Evolutionary conservation across 306 rosid species (phyloP), one percentile per base, ranked within the genome.

Genomic region (Quercus berberidifolia): DNA sequence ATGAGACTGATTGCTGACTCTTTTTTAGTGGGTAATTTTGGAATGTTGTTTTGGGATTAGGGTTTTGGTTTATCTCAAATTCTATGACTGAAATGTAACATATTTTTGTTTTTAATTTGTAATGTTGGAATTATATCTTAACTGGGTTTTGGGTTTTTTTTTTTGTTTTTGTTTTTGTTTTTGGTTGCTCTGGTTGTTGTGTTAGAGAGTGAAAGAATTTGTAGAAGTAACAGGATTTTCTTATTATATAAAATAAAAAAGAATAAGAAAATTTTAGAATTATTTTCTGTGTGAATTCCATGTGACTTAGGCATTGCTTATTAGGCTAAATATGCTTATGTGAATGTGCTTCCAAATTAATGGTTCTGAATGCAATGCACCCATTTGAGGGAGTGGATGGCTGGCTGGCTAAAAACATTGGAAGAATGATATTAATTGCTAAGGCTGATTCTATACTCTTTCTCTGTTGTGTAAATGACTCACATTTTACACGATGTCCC

Each of bases 31-130:
- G 6, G 23, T 70, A 58, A 63, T 35, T 2, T 28, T 30, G 35
- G 33, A 69, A 68, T 14, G 57, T 69, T 58, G 20, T 74, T 79
- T 52, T 26, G 75, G 69, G 55, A 77, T 75, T 81, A 35, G 77
- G 83, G 75, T 52, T 76, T 80, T 59, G 19, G 5, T 65, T 67
- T 30, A 46, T 80, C 46, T 69, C 21, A 23, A 49, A 71, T 62
- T 79, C 30, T 17, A n/a, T 76, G 21, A 59, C 58, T 26, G 2
- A 20, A 59, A 19, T 38, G 15, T 23, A 62, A 55, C 7, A 3
- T 15, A 5, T 55, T 13, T 23, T n/a, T 12, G 2, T 21, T 26
- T 60, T 5, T 49, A 49, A 49, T 49, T 12, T 49, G 54, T 49
- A 49, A 49, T 3, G 54, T 12, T 49, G 15, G 54, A 12, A 12